Evolutionary conservation across 176 grass and related monocot species (phyloP).

Genomic region (Bonia amplexicaulis): DNA sequence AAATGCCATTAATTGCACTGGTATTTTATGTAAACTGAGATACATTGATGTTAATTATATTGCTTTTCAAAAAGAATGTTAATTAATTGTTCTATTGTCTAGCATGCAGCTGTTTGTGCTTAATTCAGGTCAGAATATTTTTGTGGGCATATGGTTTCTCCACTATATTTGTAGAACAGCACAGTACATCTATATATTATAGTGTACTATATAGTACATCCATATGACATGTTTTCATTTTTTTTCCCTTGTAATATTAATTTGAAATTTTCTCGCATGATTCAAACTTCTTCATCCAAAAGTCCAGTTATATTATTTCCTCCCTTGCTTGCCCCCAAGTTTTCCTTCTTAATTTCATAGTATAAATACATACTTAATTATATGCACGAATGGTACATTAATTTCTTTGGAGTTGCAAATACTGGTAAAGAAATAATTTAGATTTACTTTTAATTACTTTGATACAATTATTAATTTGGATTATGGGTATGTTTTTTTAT

Average conservation of each 20-base stretch:
- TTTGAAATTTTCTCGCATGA: background rate
- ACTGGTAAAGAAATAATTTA: background rate
- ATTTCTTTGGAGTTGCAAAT: background rate
- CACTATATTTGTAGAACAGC: background rate
- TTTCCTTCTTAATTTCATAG: background rate
- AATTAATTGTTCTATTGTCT: background rate
- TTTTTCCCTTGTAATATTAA: background rate
- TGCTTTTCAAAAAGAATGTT: background rate
- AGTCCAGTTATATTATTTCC: background rate
- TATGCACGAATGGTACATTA: background rate
- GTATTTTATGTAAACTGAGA: constrained; percentile 33
- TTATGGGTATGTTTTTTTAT: background rate
- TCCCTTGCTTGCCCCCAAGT: background rate
- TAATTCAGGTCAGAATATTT: background rate
- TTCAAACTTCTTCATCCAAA: background rate
- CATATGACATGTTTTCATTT: background rate
- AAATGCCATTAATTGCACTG: background rate
- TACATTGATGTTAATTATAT: background rate
- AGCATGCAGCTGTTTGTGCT: background rate
- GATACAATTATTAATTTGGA: background rate
- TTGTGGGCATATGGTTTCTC: background rate
- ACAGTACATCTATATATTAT: background rate
- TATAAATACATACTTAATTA: background rate
- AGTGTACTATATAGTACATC: background rate
- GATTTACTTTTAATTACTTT: background rate